A percentile compares a stretch with the other conserved stretches of the same genome.
Evolutionary conservation across 805 yeast genomes (phyloP).

Genomic region (Jamesozyma jinghongensis): DNA sequence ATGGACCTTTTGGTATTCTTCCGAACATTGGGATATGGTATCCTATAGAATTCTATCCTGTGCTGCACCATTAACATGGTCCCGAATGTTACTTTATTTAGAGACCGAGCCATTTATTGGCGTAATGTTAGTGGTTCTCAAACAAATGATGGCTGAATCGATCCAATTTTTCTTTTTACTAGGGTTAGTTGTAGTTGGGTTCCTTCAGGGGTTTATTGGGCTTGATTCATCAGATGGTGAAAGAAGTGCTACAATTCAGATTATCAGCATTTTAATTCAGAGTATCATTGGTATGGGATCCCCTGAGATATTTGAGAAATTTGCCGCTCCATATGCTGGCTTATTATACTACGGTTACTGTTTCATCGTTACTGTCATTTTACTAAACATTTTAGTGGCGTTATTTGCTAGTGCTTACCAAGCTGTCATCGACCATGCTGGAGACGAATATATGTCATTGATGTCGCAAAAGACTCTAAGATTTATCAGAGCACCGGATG

Average conservation of each 20-base stretch:
- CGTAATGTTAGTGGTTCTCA: slow-evolving; percentile 76
- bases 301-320: slow-evolving; percentile 56
- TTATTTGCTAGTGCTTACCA: slow-evolving; percentile 78
- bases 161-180: slow-evolving; percentile 71
- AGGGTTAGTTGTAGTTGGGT: slow-evolving; percentile 63
- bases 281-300: slow-evolving; percentile 71
- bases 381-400: slow-evolving; percentile 78
- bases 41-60: slow-evolving; percentile 66
- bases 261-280: slow-evolving; percentile 54
- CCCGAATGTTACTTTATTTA: slow-evolving; percentile 60
- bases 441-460: slow-evolving; percentile 75
- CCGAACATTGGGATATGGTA: slow-evolving; percentile 39
- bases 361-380: slow-evolving; percentile 62
- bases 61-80: slow-evolving; percentile 84
- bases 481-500: slow-evolving; percentile 83
- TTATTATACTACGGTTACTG: slow-evolving; percentile 68
- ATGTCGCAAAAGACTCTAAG: slow-evolving; percentile 77
- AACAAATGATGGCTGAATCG: slow-evolving; percentile 81
- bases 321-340: slow-evolving; percentile 83
- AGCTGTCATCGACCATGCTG: slow-evolving; percentile 70
- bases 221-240: slow-evolving; percentile 82
- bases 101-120: slow-evolving; percentile 81
- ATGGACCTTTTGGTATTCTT: slow-evolving; percentile 16
- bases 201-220: slow-evolving; percentile 80
- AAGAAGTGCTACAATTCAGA: slow-evolving; percentile 59